These are phyloP conservation scores for Eucalyptus pauciflora DNA, from an alignment of 345 rosid genomes.

Conservation along the genomic window DNA sequence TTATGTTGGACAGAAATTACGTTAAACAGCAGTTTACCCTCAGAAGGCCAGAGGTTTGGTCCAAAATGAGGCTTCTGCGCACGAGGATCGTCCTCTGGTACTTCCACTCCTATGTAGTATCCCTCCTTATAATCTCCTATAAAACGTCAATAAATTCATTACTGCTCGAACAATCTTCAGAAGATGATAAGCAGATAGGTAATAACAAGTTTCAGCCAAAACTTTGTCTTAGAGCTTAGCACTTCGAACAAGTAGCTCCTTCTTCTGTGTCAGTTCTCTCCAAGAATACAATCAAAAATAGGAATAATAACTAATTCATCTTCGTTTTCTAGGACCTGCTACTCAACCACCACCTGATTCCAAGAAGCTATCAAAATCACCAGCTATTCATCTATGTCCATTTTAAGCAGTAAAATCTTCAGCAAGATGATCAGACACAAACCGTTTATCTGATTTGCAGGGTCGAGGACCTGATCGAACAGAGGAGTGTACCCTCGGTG, in stretches of 20 bases:
- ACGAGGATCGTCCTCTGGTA: conserved; percentile 49
- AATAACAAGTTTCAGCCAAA: neutral
- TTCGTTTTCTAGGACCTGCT: too few relatives aligned
- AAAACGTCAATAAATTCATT: neutral
- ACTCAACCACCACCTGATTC: too few relatives aligned
- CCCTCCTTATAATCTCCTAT: conserved; percentile 90
- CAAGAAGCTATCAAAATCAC: too few relatives aligned
- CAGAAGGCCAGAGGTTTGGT: conserved; percentile 75
- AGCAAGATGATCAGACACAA: too few relatives aligned
- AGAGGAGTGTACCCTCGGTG: conserved; percentile 68
- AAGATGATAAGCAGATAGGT: neutral
- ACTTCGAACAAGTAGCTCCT: too few relatives aligned
- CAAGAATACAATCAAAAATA: too few relatives aligned
- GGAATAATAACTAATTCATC: too few relatives aligned
- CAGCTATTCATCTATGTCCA: too few relatives aligned
- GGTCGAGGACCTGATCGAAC: conserved; percentile 55
- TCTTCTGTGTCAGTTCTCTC: too few relatives aligned
- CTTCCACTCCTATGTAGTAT: conserved; percentile 65
- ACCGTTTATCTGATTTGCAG: conserved; percentile 3
- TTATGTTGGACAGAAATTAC: neutral
- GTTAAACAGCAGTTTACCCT: neutral
- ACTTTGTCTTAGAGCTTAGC: too few relatives aligned
- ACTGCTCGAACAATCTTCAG: neutral
- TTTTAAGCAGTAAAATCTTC: too few relatives aligned
- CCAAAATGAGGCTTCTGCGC: conserved; percentile 64